These are phyloP conservation scores for Dillenia turbinata DNA, from an alignment of 164 flowering plant species.

Conservation along the genomic window DNA sequence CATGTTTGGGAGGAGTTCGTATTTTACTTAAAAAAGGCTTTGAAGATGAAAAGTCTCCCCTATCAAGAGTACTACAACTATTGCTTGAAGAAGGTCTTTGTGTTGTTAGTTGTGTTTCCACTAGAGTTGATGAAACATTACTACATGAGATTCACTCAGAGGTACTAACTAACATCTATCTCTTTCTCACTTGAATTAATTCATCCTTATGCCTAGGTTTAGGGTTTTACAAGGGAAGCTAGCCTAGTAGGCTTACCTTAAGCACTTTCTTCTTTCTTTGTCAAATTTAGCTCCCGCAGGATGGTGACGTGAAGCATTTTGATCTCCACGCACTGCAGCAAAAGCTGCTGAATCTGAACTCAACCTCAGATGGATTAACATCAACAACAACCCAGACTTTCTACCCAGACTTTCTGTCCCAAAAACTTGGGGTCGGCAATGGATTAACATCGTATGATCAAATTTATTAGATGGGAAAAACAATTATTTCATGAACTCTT, in stretches of 20 bases:
- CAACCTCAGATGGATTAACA: not conserved
- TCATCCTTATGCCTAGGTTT: not conserved
- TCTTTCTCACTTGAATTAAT: not conserved
- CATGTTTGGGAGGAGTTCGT: conserved; percentile 32
- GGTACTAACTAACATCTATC: conserved; percentile 19
- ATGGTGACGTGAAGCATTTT: conserved; percentile 3
- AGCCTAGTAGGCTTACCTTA: not conserved
- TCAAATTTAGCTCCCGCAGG: conserved; percentile 11
- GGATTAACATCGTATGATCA: not conserved
- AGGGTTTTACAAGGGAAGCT: not conserved
- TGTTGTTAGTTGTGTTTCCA: conserved; percentile 29
- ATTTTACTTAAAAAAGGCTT: conserved; percentile 16
- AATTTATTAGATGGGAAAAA: not conserved
- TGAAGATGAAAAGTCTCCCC: conserved; percentile 11
- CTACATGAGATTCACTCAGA: conserved; percentile 33
- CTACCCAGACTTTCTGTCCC: too few species aligned
- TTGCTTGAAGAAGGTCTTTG: conserved; percentile 32
- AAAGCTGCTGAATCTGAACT: conserved; percentile 4
- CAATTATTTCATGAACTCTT: not conserved
- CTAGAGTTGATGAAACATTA: conserved; percentile 22
- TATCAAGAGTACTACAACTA: conserved; percentile 29
- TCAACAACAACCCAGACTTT: too few species aligned
- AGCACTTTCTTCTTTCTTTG: not conserved
- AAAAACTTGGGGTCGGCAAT: too few species aligned
- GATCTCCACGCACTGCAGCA: conserved; percentile 22